Evolutionary conservation across 306 rosid species (phyloP), one percentile per base, ranked within the genome.

Genomic region (Trifolium fragiferum): DNA sequence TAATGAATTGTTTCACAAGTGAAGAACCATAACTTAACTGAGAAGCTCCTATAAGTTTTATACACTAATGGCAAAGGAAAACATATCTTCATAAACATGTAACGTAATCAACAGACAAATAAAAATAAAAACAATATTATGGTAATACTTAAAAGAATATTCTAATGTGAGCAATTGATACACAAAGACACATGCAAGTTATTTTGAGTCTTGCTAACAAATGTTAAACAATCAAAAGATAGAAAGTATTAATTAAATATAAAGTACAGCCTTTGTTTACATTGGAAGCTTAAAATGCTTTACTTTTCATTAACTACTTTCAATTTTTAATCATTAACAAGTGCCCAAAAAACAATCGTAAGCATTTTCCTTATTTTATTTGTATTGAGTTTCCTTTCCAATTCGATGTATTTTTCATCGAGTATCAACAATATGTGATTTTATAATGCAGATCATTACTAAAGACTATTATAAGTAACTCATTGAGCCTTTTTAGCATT

Each of bases 11-110:
- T 35, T 62, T 62, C 46, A 33, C 25, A 62, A 18, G 46, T 37
- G 1, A 62, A 18, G 50, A 65, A 40, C 33, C 5, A 38, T 65
- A 35, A 35, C 15, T 16, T 63, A 65, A 27, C 8, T 18, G 10
- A 63, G 70, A 38, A 66, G 43, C 70, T 66, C 12, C 35, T 20
- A 66, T 40, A 41, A 41, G 49, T 64, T 64, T 18, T 32, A 66
- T 19, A 44, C n/a, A n/a, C 74, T 10, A 65, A 51, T 72, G 51
- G 44, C 59, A 55, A 35, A 35, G 55, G 38, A 59, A 46, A 57
- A 49, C 53, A 51, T 33, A 16, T 41, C 54, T 50, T 16, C 64
- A 38, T 49, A 43, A 60, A 54, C 70, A 68, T 20, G 14, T 11
- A 10, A 41, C 11, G 20, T 18, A 63, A 61, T 30, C 68, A 46